Evolutionary conservation across 495 filamentous ascomycete species (phyloP).

Genomic region (Aspergillus ellipticus): DNA sequence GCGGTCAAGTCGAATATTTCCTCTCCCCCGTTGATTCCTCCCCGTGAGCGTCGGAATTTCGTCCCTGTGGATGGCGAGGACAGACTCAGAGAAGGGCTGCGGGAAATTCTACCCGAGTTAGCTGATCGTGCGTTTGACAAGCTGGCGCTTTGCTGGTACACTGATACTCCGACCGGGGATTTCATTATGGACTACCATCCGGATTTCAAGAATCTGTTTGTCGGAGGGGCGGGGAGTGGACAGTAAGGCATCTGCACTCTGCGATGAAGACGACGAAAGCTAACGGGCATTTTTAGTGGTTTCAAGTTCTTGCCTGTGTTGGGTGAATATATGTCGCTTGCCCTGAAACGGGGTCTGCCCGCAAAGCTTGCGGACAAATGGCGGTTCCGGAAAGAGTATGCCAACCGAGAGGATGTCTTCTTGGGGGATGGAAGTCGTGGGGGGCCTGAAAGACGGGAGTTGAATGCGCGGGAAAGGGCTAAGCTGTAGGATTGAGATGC

Average conservation of each 20-base stretch:
- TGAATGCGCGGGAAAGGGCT: slow-evolving; percentile 12
- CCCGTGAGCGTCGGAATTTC: slow-evolving; percentile 13
- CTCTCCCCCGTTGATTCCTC: slow-evolving; percentile 9
- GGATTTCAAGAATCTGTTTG: slow-evolving; percentile 9
- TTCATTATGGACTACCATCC: slow-evolving; percentile 25
- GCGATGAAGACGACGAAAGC: background rate
- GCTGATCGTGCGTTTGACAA: slow-evolving; percentile 52
- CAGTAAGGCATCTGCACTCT: slow-evolving; percentile 11
- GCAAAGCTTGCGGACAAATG: slow-evolving; percentile 9
- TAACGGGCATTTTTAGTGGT: slow-evolving; percentile 6
- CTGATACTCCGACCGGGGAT: slow-evolving; percentile 19
- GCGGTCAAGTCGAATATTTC: slow-evolving; percentile 3
- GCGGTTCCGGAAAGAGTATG: slow-evolving; percentile 11
- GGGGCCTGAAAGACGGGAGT: slow-evolving; percentile 13
- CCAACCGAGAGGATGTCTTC: background rate
- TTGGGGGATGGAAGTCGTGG: slow-evolving; percentile 19
- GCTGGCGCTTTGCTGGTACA: slow-evolving; percentile 43
- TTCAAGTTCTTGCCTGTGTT: slow-evolving; percentile 19
- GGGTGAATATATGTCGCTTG: slow-evolving; percentile 8
- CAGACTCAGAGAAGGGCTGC: slow-evolving; percentile 45
- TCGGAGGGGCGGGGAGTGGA: slow-evolving; percentile 16
- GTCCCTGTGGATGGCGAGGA: slow-evolving; percentile 12
- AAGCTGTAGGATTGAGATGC: background rate
- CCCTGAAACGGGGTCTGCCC: slow-evolving; percentile 4
- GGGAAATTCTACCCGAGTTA: slow-evolving; percentile 53